These are phyloP conservation scores for Ceratobasidium sp. DNA, from an alignment of 1,284 basidiomycete species.

Conservation along the genomic window DNA sequence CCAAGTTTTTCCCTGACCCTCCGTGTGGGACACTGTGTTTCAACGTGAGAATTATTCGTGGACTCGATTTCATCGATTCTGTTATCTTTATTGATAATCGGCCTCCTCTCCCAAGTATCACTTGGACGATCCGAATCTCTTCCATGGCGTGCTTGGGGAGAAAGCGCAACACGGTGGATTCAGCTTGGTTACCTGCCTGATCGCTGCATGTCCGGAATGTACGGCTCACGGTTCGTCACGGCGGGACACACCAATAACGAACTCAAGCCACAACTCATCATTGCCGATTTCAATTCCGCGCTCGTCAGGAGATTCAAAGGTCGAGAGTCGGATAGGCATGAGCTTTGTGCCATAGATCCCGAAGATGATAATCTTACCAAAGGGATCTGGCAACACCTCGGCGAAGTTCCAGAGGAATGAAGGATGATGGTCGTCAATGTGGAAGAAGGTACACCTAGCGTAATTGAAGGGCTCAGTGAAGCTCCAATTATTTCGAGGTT, in stretches of 20 bases:
- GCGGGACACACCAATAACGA: no score
- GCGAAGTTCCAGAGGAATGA: not conserved
- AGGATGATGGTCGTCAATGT: not conserved
- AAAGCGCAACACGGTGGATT: slow-evolving; percentile 31
- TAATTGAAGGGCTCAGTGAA: not conserved
- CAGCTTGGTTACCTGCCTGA: not conserved
- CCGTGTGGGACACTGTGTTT: no score
- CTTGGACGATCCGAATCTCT: not conserved
- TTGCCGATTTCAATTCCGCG: slow-evolving; percentile 4
- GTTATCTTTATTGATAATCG: not conserved
- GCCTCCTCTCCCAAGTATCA: not conserved
- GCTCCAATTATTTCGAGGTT: slow-evolving; percentile 22
- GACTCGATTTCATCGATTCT: no score
- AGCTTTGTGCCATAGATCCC: no score
- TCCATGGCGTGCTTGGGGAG: slow-evolving; percentile 21
- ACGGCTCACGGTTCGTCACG: slow-evolving; percentile 14
- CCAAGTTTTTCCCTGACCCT: no score
- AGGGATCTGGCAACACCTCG: not conserved
- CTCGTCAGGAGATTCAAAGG: not conserved
- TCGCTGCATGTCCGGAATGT: not conserved
- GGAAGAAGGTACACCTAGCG: not conserved
- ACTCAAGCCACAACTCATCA: not conserved
- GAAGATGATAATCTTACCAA: not conserved
- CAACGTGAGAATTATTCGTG: no score
- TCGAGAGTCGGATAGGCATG: not conserved